phyloP scores from a whole-genome alignment of 2,329 filamentous ascomycete genomes.

The Apiospora pterosperma region DNA sequence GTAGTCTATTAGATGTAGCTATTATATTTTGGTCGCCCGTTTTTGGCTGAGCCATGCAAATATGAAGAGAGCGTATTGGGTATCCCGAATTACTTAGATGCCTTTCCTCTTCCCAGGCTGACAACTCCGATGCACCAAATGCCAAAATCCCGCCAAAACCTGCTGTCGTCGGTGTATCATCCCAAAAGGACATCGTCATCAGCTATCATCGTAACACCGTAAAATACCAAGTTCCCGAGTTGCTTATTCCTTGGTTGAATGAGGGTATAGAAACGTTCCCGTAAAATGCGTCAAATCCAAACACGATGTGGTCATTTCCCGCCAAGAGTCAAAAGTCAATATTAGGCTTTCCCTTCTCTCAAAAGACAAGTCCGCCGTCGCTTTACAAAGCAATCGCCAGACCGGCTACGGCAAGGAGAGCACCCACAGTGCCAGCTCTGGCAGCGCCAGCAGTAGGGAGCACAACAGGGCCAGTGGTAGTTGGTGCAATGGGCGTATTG shows the following conservation, averaged over 20 bases:
- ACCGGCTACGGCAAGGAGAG: slow-evolving; percentile 30
- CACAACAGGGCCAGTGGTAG: slow-evolving; percentile 19
- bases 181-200: not conserved
- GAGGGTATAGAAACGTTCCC: slow-evolving; percentile 5
- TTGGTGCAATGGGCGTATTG: slow-evolving; percentile 25
- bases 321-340: not conserved
- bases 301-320: not conserved
- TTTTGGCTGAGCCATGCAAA: not conserved
- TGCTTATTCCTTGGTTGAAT: not conserved
- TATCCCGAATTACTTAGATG: not conserved
- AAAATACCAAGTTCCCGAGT: not conserved
- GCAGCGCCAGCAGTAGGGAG: slow-evolving; percentile 35
- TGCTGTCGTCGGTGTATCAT: not conserved
- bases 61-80: not conserved
- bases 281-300: not conserved
- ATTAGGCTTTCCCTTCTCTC: not conserved
- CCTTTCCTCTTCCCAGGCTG: not conserved
- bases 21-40: not conserved
- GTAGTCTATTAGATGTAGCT: not conserved
- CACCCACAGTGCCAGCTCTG: slow-evolving; percentile 31
- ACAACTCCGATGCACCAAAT: slow-evolving; percentile 1
- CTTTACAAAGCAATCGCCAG: not conserved
- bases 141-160: not conserved
- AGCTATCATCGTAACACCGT: slow-evolving; percentile 1
- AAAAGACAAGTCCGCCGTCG: not conserved